Percentiles rank a stretch among this genome's conserved stretches.
Conservation (phyloP, 306 rosid genomes). For the Vachellia pachyceras region DNA sequence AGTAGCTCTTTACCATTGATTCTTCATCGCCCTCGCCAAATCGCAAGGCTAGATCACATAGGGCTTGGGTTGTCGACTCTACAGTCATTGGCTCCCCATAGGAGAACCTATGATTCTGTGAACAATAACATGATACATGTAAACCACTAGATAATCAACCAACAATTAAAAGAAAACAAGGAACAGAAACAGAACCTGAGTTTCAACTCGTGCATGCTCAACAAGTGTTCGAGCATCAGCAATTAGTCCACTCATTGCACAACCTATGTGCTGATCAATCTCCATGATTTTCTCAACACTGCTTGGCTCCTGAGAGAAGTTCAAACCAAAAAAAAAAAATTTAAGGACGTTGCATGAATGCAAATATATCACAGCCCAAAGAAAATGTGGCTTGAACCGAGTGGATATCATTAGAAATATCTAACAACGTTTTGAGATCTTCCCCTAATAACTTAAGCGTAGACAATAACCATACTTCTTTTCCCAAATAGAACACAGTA, state of each 20-base stretch:
- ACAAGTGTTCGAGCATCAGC: constrained; percentile 99
- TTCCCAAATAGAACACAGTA: constrained; percentile 1
- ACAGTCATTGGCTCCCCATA: constrained; percentile 97
- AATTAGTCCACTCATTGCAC: constrained; percentile 98
- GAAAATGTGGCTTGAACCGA: background rate
- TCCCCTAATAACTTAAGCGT: background rate
- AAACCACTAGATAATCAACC: constrained; percentile 11
- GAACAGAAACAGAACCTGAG: constrained; percentile 67
- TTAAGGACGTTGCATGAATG: background rate
- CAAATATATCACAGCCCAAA: constrained; percentile 16
- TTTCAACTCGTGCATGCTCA: constrained; percentile 98
- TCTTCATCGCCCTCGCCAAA: constrained; percentile 99
- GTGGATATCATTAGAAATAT: background rate
- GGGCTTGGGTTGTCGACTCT: constrained; percentile 97
- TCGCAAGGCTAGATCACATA: constrained; percentile 94
- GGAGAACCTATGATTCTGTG: constrained; percentile 94
- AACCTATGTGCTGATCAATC: constrained; percentile 91
- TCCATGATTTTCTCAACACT: constrained; percentile 99
- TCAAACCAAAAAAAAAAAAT: background rate
- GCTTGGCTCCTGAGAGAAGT: constrained; percentile 88
- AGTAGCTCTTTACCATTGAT: constrained; percentile 74
- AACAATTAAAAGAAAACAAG: background rate
- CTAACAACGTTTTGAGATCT: background rate
- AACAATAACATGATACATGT: constrained; percentile 18
- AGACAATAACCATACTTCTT: constrained; percentile 2